These are phyloP conservation scores for Mycena albidolilacea DNA, from an alignment of 768 basidiomycete species.

Conservation along the genomic window DNA sequence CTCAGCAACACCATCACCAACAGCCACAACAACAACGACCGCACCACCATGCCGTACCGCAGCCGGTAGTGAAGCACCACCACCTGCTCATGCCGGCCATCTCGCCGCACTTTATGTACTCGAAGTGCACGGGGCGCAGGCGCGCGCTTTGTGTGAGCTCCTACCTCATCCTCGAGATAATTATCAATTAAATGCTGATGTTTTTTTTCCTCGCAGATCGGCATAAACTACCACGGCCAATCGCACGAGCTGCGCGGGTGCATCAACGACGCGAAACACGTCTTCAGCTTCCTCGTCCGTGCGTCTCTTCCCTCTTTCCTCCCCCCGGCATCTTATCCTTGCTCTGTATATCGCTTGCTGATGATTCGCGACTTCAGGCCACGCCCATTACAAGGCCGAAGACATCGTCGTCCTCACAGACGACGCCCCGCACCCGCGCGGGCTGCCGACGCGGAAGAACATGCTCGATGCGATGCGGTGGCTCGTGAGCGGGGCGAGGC, in stretches of 20 bases:
- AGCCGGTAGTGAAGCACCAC: conserved; percentile 21
- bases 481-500: conserved; percentile 77
- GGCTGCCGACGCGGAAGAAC: conserved; percentile 62
- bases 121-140: conserved; percentile 43
- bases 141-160: conserved; percentile 40
- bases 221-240: conserved; percentile 84
- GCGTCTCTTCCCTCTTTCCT: conserved; percentile 40
- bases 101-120: conserved; percentile 39
- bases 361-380: conserved; percentile 42
- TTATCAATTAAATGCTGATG: too few species aligned
- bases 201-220: conserved; percentile 64
- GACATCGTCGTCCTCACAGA: conserved; percentile 84
- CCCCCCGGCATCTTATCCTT: too few species aligned
- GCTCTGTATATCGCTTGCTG: neutral
- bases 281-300: conserved; percentile 79
- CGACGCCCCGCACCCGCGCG: conserved; percentile 59
- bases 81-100: conserved; percentile 14
- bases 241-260: conserved; percentile 78
- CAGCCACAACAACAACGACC: neutral
- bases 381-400: conserved; percentile 68
- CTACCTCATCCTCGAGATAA: neutral
- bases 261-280: conserved; percentile 84
- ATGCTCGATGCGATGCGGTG: conserved; percentile 66
- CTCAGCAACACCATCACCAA: neutral
- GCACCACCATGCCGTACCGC: neutral